Percentiles rank a stretch among this genome's conserved stretches.
These are phyloP conservation scores for Barnettozyma wickerhamii DNA, from an alignment of 805 yeast species.

Conservation along the genomic window DNA sequence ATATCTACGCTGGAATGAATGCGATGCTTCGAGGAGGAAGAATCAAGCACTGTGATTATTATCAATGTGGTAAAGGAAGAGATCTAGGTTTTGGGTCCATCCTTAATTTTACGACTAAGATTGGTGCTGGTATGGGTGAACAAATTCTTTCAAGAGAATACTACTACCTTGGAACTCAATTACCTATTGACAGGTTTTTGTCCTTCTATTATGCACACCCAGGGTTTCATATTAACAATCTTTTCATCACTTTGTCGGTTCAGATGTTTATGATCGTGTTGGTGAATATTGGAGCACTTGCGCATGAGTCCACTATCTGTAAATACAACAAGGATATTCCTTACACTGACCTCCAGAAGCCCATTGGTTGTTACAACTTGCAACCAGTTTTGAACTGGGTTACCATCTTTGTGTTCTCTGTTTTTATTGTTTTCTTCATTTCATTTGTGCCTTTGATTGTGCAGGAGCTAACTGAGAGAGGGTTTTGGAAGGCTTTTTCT, in stretches of 20 bases:
- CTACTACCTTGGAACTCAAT: slow-evolving; percentile 82
- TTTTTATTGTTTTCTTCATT: slow-evolving; percentile 88
- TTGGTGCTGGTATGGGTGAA: slow-evolving; percentile 99
- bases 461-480: slow-evolving; percentile 86
- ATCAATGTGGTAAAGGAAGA: slow-evolving; percentile 96
- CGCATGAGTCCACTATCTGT: slow-evolving; percentile 69
- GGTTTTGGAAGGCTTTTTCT: slow-evolving; percentile 65
- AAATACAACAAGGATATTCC: slow-evolving; percentile 61
- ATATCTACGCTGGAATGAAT: slow-evolving; percentile 93
- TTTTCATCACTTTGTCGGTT: slow-evolving; percentile 83
- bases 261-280: slow-evolving; percentile 79
- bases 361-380: slow-evolving; percentile 82
- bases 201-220: slow-evolving; percentile 97
- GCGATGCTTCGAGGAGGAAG: slow-evolving; percentile 88
- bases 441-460: slow-evolving; percentile 84
- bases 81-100: slow-evolving; percentile 93
- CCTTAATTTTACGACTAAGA: slow-evolving; percentile 88
- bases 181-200: slow-evolving; percentile 84
- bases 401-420: slow-evolving; percentile 79
- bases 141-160: slow-evolving; percentile 90
- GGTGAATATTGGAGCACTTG: slow-evolving; percentile 74
- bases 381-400: slow-evolving; percentile 91
- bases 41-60: slow-evolving; percentile 92
- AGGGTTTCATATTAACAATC: slow-evolving; percentile 89
- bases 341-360: slow-evolving; percentile 66